These are phyloP conservation scores for Neoascochyta sp. DNA, from an alignment of 2,329 filamentous ascomycete genomes.

Conservation along the genomic window DNA sequence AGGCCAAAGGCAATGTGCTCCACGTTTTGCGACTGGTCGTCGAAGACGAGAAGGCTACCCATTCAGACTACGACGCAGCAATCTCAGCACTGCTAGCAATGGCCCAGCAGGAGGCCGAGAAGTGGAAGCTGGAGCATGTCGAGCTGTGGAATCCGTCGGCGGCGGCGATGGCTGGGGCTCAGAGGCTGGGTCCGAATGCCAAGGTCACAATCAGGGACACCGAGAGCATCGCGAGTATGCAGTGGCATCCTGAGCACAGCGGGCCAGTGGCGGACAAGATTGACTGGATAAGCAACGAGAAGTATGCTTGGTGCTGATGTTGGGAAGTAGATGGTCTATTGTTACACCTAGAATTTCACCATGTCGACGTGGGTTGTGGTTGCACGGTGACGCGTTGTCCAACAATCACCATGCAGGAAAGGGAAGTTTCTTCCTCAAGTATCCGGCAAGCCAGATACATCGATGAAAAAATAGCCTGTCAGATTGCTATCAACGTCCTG, in stretches of 20 bases:
- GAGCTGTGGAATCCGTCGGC: slow-evolving; percentile 80
- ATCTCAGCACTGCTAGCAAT: slow-evolving; percentile 62
- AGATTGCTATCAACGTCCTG: slow-evolving; percentile 82
- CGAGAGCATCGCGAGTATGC: slow-evolving; percentile 67
- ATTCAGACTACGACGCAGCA: slow-evolving; percentile 35
- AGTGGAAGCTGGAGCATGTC: slow-evolving; percentile 67
- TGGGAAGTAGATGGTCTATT: too few relatives aligned
- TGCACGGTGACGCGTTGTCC: too few relatives aligned
- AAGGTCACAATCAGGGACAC: slow-evolving; percentile 57
- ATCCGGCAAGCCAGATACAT: slow-evolving; percentile 29
- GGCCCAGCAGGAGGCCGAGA: slow-evolving; percentile 66
- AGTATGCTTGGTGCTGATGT: slow-evolving; percentile 69
- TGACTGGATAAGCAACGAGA: slow-evolving; percentile 73
- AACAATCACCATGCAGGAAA: too few relatives aligned
- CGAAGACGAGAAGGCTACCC: slow-evolving; percentile 47
- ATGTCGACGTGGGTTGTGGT: too few relatives aligned
- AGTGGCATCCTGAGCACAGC: slow-evolving; percentile 57
- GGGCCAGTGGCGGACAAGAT: slow-evolving; percentile 50
- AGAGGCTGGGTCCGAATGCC: slow-evolving; percentile 45
- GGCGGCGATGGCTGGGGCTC: slow-evolving; percentile 42
- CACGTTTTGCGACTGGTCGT: slow-evolving; percentile 67
- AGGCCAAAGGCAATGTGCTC: slow-evolving; percentile 61
- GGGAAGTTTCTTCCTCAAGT: slow-evolving; percentile 29
- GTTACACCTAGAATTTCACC: too few relatives aligned
- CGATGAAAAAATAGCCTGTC: slow-evolving; percentile 60